A percentile compares a stretch with the other conserved stretches of the same genome.
These are phyloP conservation scores for Brassica incana DNA, from an alignment of 345 rosid species.

Conservation along the genomic window DNA sequence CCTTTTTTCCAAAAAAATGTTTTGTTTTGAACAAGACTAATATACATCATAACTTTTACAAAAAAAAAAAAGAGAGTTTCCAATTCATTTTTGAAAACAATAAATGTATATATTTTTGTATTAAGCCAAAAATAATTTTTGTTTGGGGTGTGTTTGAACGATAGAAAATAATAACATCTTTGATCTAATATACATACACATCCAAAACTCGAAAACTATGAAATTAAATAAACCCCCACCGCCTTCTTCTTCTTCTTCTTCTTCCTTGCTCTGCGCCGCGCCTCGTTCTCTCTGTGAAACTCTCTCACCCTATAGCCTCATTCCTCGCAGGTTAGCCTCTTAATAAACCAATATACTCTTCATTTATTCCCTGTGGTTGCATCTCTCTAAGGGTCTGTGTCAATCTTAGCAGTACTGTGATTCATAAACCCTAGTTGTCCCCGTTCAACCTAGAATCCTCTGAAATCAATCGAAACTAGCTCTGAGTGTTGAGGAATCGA, in stretches of 20 bases:
- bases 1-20: no score
- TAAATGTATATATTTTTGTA: neutral
- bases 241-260: neutral
- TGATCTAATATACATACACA: no score
- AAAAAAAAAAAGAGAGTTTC: no score
- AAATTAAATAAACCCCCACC: constrained; percentile 12
- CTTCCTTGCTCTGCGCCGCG: constrained; percentile 24
- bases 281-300: neutral
- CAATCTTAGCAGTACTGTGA: neutral
- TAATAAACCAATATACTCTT: neutral
- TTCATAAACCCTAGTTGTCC: constrained; percentile 3
- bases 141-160: neutral
- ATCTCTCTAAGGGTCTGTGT: neutral
- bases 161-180: neutral
- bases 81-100: neutral
- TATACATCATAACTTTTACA: no score
- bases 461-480: neutral
- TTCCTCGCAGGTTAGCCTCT: constrained; percentile 22
- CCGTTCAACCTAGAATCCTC: neutral
- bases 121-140: neutral
- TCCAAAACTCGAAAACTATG: neutral
- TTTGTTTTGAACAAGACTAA: no score
- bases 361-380: neutral
- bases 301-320: neutral
- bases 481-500: neutral